Percentiles rank a stretch among this genome's conserved stretches.
Evolutionary conservation across 2,329 filamentous ascomycete genomes (phyloP).

Genomic region (Colletotrichum ledebouriae): DNA sequence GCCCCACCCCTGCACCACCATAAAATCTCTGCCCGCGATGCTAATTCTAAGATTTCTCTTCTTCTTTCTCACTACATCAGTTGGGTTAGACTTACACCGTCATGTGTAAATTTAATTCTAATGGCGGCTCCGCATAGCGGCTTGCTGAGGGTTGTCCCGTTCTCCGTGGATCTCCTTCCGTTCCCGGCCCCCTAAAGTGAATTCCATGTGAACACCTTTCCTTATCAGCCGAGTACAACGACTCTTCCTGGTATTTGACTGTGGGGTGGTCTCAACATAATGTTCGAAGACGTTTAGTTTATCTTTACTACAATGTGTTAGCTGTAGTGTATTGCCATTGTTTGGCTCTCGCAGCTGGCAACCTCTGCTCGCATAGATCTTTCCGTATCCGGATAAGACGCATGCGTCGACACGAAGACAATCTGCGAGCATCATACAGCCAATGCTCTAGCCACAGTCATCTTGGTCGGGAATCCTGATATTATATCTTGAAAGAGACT

Average conservation of each 20-base stretch:
- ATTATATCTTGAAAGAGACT: no score
- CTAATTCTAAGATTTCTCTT: conserved; percentile 34
- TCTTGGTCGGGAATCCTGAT: no score
- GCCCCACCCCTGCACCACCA: conserved; percentile 31
- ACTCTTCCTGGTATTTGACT: conserved; percentile 60
- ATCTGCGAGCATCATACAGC: no score
- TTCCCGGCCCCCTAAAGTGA: conserved; percentile 67
- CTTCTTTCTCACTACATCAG: conserved; percentile 56
- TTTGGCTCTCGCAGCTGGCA: no score
- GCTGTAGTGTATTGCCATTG: no score
- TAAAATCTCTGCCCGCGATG: conserved; percentile 40
- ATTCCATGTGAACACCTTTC: conserved; percentile 59
- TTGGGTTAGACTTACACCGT: conserved; percentile 64
- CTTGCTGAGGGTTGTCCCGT: conserved; percentile 66
- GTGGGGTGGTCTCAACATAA: conserved; percentile 66
- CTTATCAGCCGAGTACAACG: conserved; percentile 59
- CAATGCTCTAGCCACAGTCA: no score
- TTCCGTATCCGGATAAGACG: no score
- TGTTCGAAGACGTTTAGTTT: neutral
- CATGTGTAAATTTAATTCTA: conserved; percentile 62
- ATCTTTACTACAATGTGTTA: no score
- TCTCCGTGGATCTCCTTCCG: conserved; percentile 65
- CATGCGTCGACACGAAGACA: no score
- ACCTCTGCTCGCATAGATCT: no score
- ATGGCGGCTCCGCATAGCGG: conserved; percentile 67